A percentile compares a stretch with the other conserved stretches of the same genome.
Evolutionary conservation across 108 stramenopile species (phyloP).

Genomic region (Mediolabrus comicus): DNA sequence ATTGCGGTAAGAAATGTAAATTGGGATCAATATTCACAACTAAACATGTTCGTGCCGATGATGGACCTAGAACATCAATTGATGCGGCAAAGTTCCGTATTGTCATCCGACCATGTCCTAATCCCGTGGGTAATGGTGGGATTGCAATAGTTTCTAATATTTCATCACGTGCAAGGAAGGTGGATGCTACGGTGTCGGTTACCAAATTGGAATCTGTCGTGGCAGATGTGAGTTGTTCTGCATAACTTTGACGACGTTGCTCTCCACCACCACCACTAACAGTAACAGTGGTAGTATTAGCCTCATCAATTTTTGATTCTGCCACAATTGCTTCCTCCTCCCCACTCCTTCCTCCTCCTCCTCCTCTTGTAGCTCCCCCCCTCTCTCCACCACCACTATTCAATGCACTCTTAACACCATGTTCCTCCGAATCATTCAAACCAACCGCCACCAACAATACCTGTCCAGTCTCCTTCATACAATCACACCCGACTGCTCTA

Average conservation of each 20-base stretch:
- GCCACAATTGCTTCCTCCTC: not conserved
- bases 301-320: not conserved
- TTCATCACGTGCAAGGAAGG: constrained; percentile 54
- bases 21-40: constrained; percentile 92
- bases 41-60: constrained; percentile 70
- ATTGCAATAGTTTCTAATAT: constrained; percentile 58
- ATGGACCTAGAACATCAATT: constrained; percentile 75
- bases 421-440: constrained; percentile 55
- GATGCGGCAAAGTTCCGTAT: constrained; percentile 69
- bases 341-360: constrained; percentile 17
- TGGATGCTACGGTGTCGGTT: not conserved
- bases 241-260: not conserved
- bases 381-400: not conserved
- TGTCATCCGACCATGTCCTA: constrained; percentile 79
- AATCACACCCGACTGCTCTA: constrained; percentile 91
- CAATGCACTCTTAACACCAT: constrained; percentile 24
- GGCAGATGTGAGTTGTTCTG: not conserved
- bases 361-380: too few relatives aligned
- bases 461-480: constrained; percentile 78
- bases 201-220: not conserved
- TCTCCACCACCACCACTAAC: not conserved
- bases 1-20: constrained; percentile 75
- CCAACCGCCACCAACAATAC: constrained; percentile 81
- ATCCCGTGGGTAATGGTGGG: constrained; percentile 64
- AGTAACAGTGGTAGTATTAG: not conserved